Evolutionary conservation across 1,284 basidiomycete genomes (phyloP), one percentile per base, ranked within the genome.

Genomic region (Ganoderma sinense): DNA sequence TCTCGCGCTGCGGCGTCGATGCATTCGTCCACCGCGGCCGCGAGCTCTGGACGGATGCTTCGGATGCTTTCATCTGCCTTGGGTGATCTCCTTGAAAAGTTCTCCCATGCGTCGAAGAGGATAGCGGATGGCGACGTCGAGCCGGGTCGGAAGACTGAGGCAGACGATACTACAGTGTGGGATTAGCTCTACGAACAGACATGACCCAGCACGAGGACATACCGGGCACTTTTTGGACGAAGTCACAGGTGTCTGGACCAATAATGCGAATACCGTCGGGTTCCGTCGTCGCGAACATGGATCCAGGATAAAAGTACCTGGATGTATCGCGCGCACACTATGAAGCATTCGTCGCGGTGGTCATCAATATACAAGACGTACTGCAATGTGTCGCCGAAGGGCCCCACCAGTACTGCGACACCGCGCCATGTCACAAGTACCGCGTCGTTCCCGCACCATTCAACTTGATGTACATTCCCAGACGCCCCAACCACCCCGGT

Each of bases 391-490:
- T 97, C 96, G 1, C 96, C 97, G 72, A 92, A 95, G 4, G 97
- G 97, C 2, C 97, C 97, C 11, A 98, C 93, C 61, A 99, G 86
- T 18, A 97, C 83, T 0, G 93, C 93, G 59, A 92, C 83, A n/a
- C 88, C 85, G 48, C 89, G 88, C 93, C 95, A 99, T 2, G 91
- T 92, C 20, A 99, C 87, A 2, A 96, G 87, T 33, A 99, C 93
- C 0, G 96, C 96, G 80, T 99, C 97, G 78, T 97, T 97, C 6
- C 97, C 97, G 78, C 97, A 99, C 98, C 98, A 99, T 77, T 94
- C 93, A 0, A 97, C 91, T 74, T 92, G 91, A 39, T 86, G 81
- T 6, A 93, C 85, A 10, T 84, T 78, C 2, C 89, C 91, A 23
- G 88, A 85, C 0, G 84, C 87, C 10, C 84, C 87, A 13, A 76